These are phyloP conservation scores for Flaveria floridana DNA, from an alignment of 140 eudicot genomes.

Conservation along the genomic window DNA sequence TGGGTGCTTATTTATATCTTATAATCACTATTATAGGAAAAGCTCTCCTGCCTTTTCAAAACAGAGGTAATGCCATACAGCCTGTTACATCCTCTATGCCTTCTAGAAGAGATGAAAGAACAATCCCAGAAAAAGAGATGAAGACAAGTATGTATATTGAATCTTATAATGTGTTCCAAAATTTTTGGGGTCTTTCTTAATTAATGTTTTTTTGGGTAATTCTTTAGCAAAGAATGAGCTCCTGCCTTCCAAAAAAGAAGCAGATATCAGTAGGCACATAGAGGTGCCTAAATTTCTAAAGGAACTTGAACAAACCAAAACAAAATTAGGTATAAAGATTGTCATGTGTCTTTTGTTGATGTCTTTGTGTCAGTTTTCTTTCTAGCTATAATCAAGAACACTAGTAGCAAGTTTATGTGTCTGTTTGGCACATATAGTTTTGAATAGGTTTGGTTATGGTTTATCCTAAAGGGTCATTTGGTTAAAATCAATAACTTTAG, in stretches of 20 bases:
- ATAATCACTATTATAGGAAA: slow-evolving; percentile 20
- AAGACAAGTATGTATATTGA: slow-evolving; percentile 13
- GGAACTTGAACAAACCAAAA: background rate
- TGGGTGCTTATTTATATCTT: background rate
- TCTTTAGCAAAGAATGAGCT: background rate
- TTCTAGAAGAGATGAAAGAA: background rate
- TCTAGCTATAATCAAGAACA: background rate
- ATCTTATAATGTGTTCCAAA: background rate
- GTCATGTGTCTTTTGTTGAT: background rate
- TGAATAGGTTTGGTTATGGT: background rate
- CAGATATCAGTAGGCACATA: slow-evolving; percentile 1
- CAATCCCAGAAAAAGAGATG: slow-evolving; percentile 10
- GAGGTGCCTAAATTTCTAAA: background rate
- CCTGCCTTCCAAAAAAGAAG: slow-evolving; percentile 16
- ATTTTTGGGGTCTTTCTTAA: background rate
- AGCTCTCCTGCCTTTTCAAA: slow-evolving; percentile 1
- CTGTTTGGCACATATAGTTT: background rate
- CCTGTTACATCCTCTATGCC: background rate
- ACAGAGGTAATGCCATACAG: background rate
- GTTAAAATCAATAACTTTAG: background rate
- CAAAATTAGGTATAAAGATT: slow-evolving; percentile 5
- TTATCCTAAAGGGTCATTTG: background rate
- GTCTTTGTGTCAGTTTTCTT: background rate
- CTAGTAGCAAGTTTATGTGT: background rate
- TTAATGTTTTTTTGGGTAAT: background rate